Conservation (phyloP, 2,329 filamentous ascomycete genomes). For the Fusarium anthophilum region DNA sequence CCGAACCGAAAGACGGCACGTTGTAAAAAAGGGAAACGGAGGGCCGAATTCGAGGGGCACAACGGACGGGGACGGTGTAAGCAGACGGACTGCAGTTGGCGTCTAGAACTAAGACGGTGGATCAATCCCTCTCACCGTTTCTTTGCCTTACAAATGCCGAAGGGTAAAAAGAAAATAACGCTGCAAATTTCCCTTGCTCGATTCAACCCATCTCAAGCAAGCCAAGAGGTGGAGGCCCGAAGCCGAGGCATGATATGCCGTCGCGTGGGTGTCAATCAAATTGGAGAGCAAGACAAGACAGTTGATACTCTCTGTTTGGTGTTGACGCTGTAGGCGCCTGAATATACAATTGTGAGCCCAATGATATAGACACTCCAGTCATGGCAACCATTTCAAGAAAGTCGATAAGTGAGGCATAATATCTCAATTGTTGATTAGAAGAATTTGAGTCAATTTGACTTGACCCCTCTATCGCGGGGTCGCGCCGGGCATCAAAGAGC, state of each 20-base stretch:
- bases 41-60: conserved; percentile 5
- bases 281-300: conserved; percentile 21
- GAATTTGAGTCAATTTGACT: conserved; percentile 24
- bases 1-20: conserved; percentile 13
- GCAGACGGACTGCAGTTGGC: conserved; percentile 5
- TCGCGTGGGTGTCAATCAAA: not conserved
- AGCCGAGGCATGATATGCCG: conserved; percentile 9
- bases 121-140: conserved; percentile 26
- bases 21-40: conserved; percentile 26
- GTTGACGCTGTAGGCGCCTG: conserved; percentile 13
- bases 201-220: not conserved
- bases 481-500: not conserved
- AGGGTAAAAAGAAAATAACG: conserved; percentile 8
- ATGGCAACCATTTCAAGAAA: not conserved
- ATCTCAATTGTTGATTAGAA: conserved; percentile 16
- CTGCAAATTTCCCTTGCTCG: conserved; percentile 1
- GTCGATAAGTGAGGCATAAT: conserved; percentile 18
- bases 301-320: not conserved
- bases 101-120: conserved; percentile 19
- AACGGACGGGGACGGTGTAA: conserved; percentile 3
- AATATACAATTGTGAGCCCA: not conserved
- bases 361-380: conserved; percentile 16
- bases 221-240: not conserved
- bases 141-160: conserved; percentile 19
- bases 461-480: conserved; percentile 32